Conservation (phyloP, 805 yeast genomes). For the Ogataea saltuana region DNA sequence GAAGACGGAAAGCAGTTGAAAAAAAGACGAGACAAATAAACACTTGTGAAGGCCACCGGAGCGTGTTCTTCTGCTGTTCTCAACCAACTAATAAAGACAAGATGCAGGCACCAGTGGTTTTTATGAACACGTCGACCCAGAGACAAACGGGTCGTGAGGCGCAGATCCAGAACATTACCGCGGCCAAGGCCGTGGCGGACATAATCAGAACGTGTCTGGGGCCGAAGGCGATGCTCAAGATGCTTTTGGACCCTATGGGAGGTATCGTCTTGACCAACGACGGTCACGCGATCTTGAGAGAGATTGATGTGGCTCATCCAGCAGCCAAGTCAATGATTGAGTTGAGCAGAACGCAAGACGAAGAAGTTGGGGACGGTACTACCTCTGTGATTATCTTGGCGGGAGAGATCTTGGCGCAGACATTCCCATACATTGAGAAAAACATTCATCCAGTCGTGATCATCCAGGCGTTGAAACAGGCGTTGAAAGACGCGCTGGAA, state of each 20-base stretch:
- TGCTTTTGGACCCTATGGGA: slow-evolving; percentile 95
- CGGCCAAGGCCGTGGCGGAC: slow-evolving; percentile 99
- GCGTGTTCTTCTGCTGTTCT: not conserved
- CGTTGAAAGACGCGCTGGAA: slow-evolving; percentile 86
- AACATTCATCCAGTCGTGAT: slow-evolving; percentile 96
- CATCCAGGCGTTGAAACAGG: slow-evolving; percentile 90
- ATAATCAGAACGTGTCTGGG: slow-evolving; percentile 97
- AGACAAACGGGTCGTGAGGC: slow-evolving; percentile 97
- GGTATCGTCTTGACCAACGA: slow-evolving; percentile 97
- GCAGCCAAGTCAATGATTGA: slow-evolving; percentile 99
- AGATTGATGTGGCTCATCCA: slow-evolving; percentile 96
- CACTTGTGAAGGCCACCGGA: no score
- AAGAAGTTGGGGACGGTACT: slow-evolving; percentile 91
- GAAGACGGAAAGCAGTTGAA: not conserved
- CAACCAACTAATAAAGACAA: not conserved
- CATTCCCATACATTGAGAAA: slow-evolving; percentile 91
- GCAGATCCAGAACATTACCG: slow-evolving; percentile 93
- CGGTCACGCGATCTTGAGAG: slow-evolving; percentile 97
- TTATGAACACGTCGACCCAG: slow-evolving; percentile 84
- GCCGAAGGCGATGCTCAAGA: slow-evolving; percentile 98
- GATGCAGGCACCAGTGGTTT: slow-evolving; percentile 85
- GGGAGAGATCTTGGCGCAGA: slow-evolving; percentile 94
- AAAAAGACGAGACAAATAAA: no score
- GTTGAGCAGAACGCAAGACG: slow-evolving; percentile 94
- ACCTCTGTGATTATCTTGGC: slow-evolving; percentile 96